A percentile compares a stretch with the other conserved stretches of the same genome.
Evolutionary conservation across 2,329 filamentous ascomycete species (phyloP).

Genomic region (Alternaria gansuensis): DNA sequence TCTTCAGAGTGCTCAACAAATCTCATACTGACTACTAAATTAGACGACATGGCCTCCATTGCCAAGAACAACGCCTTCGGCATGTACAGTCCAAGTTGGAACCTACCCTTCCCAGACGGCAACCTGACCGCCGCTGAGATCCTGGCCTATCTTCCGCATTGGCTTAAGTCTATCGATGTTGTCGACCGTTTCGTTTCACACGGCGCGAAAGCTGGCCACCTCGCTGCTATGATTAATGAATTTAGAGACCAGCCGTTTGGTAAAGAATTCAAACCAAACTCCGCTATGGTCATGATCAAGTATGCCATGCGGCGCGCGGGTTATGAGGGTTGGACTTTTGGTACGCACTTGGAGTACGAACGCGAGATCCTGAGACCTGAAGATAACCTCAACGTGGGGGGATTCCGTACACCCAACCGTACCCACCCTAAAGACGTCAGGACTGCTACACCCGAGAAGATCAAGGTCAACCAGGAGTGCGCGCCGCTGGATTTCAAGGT

Average conservation of each 20-base stretch:
- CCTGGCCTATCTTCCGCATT: slow-evolving; percentile 37
- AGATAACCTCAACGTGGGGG: slow-evolving; percentile 26
- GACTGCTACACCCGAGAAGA: slow-evolving; percentile 6
- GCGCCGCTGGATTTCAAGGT: slow-evolving; percentile 34
- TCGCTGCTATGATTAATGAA: slow-evolving; percentile 30
- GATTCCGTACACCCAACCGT: slow-evolving; percentile 31
- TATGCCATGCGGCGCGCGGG: slow-evolving; percentile 34
- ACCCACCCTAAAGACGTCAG: slow-evolving; percentile 25
- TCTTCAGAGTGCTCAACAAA: background rate
- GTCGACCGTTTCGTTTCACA: slow-evolving; percentile 36
- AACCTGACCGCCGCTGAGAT: slow-evolving; percentile 43
- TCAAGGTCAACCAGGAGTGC: slow-evolving; percentile 18
- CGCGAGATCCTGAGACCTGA: slow-evolving; percentile 16
- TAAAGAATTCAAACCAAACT: slow-evolving; percentile 19
- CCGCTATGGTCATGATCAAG: slow-evolving; percentile 33
- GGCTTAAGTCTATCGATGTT: slow-evolving; percentile 39
- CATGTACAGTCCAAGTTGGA: slow-evolving; percentile 28
- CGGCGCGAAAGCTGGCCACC: slow-evolving; percentile 24
- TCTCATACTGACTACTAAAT: background rate
- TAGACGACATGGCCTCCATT: slow-evolving; percentile 19
- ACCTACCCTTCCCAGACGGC: slow-evolving; percentile 34
- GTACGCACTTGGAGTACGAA: slow-evolving; percentile 16
- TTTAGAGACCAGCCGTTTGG: slow-evolving; percentile 19
- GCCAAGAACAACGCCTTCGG: slow-evolving; percentile 39
- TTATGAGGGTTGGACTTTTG: slow-evolving; percentile 26